These are phyloP conservation scores for Bruguiera parviflora DNA, from an alignment of 345 rosid genomes.

Conservation along the genomic window DNA sequence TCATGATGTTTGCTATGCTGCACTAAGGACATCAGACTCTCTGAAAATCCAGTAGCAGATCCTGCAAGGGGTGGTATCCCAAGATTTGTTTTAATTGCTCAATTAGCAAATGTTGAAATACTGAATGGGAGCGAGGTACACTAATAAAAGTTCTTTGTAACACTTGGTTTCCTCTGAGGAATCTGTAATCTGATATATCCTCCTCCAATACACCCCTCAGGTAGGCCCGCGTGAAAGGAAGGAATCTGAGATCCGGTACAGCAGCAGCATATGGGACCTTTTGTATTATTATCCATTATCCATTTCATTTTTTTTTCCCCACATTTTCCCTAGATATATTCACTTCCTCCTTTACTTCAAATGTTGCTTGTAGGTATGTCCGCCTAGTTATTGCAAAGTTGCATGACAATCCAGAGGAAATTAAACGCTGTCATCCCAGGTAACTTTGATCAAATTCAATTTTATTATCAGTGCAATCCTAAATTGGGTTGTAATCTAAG, in stretches of 20 bases:
- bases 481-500: neutral
- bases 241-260: conserved; percentile 93
- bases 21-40: conserved; percentile 79
- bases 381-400: conserved; percentile 71
- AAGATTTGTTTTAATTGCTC: conserved; percentile 74
- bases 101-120: conserved; percentile 67
- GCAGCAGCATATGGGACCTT: neutral
- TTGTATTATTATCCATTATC: neutral
- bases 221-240: conserved; percentile 79
- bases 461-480: neutral
- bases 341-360: neutral
- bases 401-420: conserved; percentile 44
- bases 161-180: conserved; percentile 8
- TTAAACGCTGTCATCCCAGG: conserved; percentile 72
- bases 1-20: conserved; percentile 9
- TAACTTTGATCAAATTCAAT: conserved; percentile 21
- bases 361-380: conserved; percentile 57
- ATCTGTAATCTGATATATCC: conserved; percentile 20
- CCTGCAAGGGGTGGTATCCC: conserved; percentile 73
- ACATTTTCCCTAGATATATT: neutral
- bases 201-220: conserved; percentile 35
- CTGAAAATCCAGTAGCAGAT: conserved; percentile 79
- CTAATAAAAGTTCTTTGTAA: conserved; percentile 6
- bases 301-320: neutral
- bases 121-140: conserved; percentile 97